Conservation (phyloP, 345 rosid species). For the Capsella bursapastoris region DNA sequence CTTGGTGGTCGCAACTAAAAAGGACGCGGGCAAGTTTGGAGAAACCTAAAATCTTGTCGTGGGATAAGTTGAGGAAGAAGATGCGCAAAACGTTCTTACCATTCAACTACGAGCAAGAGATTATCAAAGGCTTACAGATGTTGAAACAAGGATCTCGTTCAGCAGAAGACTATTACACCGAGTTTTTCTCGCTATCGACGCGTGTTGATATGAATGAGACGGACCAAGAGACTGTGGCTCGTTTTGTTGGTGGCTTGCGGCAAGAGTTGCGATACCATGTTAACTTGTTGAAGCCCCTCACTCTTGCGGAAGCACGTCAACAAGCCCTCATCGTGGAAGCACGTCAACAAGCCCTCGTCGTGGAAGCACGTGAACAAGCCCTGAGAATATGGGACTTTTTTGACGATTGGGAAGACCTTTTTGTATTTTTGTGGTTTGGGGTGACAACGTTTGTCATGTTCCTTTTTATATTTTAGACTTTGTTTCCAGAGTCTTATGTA, state of each 20-base stretch:
- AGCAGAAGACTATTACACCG: neutral
- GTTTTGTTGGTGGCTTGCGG: neutral
- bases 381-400: no score
- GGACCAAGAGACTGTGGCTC: neutral
- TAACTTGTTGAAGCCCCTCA: conserved; percentile 12
- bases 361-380: neutral
- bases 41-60: conserved; percentile 15
- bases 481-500: no score
- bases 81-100: conserved; percentile 9
- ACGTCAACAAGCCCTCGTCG: conserved; percentile 6
- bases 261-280: neutral
- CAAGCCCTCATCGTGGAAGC: conserved; percentile 10
- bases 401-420: no score
- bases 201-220: neutral
- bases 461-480: no score
- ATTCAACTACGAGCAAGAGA: neutral
- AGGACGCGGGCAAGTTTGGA: neutral
- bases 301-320: conserved; percentile 19
- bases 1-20: conserved; percentile 5
- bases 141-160: neutral
- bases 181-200: neutral
- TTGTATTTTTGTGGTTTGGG: no score
- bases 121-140: neutral
- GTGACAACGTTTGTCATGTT: no score
- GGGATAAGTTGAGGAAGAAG: neutral